Evolutionary conservation across 2,329 filamentous ascomycete genomes (phyloP).

Genomic region (Ophidiomyces ophidiicola): DNA sequence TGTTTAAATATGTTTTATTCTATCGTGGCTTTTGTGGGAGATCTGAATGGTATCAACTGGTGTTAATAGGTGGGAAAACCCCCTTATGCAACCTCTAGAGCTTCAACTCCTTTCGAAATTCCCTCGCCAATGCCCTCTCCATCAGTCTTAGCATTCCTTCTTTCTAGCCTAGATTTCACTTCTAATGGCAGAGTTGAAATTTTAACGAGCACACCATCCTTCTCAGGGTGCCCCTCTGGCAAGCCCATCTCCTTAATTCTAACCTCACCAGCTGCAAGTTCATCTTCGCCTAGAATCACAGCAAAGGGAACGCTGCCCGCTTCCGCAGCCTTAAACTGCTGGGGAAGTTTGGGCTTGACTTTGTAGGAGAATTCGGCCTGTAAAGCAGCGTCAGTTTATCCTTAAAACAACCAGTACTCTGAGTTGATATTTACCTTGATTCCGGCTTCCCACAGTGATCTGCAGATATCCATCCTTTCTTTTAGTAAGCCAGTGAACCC

Average conservation of each 20-base stretch:
- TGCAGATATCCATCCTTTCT: conserved; percentile 71
- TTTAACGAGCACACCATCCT: conserved; percentile 68
- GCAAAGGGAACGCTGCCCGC: conserved; percentile 66
- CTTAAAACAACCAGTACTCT: neutral
- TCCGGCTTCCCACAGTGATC: conserved; percentile 69
- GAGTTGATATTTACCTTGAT: conserved; percentile 51
- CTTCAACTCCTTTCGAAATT: conserved; percentile 7
- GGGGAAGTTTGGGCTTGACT: conserved; percentile 73
- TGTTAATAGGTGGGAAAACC: no score
- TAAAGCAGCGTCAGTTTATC: conserved; percentile 14
- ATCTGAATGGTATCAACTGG: no score
- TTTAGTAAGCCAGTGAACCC: conserved; percentile 67
- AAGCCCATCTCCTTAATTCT: conserved; percentile 79
- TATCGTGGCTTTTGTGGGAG: no score
- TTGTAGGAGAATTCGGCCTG: conserved; percentile 80
- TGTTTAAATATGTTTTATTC: no score
- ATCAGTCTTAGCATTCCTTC: conserved; percentile 1
- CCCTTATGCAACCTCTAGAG: conserved; percentile 3
- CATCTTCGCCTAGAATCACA: conserved; percentile 82
- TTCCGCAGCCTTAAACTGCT: conserved; percentile 88
- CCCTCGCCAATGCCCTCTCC: conserved; percentile 1
- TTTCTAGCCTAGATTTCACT: conserved; percentile 15
- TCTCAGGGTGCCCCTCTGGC: conserved; percentile 71
- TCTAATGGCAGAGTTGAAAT: conserved; percentile 29
- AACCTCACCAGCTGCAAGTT: conserved; percentile 69